These are phyloP conservation scores for Fusarium armeniacum DNA, from an alignment of 2,329 filamentous ascomycete genomes.

Conservation along the genomic window DNA sequence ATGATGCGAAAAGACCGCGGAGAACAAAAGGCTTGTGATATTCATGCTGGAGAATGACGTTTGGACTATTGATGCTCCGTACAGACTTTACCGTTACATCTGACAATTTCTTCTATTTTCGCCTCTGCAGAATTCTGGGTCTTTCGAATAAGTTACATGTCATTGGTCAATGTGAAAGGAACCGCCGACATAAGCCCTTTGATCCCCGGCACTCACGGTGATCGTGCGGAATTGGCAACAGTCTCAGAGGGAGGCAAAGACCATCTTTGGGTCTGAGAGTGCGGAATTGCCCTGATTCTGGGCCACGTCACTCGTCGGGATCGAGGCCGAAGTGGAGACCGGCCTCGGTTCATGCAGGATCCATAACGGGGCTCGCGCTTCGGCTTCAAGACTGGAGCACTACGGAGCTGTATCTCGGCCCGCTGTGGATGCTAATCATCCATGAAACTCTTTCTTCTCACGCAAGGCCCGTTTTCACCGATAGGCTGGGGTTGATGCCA, in stretches of 20 bases:
- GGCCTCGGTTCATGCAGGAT: slow-evolving; percentile 4
- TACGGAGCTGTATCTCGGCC: slow-evolving; percentile 9
- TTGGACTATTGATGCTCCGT: background rate
- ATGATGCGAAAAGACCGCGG: background rate
- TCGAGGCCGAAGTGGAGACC: slow-evolving; percentile 2
- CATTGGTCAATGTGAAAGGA: background rate
- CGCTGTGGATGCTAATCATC: background rate
- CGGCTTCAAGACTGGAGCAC: background rate
- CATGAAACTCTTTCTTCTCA: background rate
- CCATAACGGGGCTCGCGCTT: slow-evolving; percentile 16
- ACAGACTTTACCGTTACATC: slow-evolving; percentile 6
- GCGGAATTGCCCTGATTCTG: background rate
- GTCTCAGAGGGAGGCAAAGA: background rate
- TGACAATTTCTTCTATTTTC: slow-evolving; percentile 4
- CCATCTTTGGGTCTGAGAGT: background rate
- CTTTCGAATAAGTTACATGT: background rate
- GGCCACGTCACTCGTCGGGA: background rate
- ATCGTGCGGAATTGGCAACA: background rate
- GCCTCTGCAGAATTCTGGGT: background rate
- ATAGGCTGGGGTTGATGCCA: background rate
- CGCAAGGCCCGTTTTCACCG: background rate
- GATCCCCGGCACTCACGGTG: background rate
- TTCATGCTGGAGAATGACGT: slow-evolving; percentile 4
- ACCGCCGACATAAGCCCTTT: background rate
- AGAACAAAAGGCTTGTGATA: background rate